Conservation (phyloP, 768 basidiomycete genomes). For the Boletus eberwhitei region DNA sequence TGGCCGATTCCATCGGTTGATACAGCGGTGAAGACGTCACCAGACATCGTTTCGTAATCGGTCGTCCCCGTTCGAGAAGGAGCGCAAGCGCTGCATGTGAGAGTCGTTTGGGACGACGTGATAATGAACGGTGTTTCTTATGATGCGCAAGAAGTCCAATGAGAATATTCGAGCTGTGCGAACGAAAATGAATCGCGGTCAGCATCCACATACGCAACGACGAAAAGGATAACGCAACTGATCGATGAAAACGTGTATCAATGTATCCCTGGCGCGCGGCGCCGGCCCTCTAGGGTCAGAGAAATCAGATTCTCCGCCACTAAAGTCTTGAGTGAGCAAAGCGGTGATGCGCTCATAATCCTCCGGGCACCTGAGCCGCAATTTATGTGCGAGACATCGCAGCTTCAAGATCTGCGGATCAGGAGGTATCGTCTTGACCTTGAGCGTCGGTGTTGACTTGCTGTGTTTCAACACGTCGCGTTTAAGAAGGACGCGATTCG, state of each 20-base stretch:
- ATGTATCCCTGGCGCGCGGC: conserved; percentile 29
- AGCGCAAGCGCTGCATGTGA: conserved; percentile 77
- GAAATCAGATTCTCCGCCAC: conserved; percentile 34
- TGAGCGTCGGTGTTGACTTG: conserved; percentile 47
- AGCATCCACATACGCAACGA: not conserved
- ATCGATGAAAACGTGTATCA: conserved; percentile 43
- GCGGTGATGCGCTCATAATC: conserved; percentile 38
- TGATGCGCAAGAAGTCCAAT: conserved; percentile 75
- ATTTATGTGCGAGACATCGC: conserved; percentile 52
- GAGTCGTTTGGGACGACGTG: conserved; percentile 48
- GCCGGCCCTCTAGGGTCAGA: conserved; percentile 35
- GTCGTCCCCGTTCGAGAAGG: conserved; percentile 78
- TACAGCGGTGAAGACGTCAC: conserved; percentile 83
- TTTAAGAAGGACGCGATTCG: conserved; percentile 17
- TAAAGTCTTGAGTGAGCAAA: conserved; percentile 34
- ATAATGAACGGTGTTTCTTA: conserved; percentile 45
- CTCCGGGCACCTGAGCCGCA: conserved; percentile 55
- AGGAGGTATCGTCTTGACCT: conserved; percentile 38
- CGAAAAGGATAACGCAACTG: conserved; percentile 34
- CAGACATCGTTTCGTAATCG: conserved; percentile 68
- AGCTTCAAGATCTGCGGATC: conserved; percentile 50
- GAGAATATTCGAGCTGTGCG: conserved; percentile 76
- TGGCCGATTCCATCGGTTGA: conserved; percentile 73
- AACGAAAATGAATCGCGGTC: not conserved
- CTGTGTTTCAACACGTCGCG: conserved; percentile 37